Percentiles rank a stretch among this genome's conserved stretches.
phyloP scores from a whole-genome alignment of 169 alveolate species.

The Eimeria maxima region DNA sequence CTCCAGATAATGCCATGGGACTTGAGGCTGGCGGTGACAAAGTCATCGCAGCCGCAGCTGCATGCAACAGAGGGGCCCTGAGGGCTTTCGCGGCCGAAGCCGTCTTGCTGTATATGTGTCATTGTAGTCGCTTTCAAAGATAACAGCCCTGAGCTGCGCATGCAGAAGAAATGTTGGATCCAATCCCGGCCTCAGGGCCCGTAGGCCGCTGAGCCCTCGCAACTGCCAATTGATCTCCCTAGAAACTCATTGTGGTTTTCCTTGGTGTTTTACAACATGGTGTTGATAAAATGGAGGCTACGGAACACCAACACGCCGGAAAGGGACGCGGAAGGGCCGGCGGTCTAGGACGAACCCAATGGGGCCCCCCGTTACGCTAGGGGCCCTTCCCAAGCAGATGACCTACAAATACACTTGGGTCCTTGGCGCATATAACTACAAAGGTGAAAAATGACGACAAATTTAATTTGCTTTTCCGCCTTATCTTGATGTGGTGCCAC shows the following conservation, averaged over 20 bases:
- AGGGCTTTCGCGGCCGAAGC: background rate
- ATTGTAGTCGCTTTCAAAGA: too few relatives aligned
- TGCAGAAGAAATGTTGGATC: background rate
- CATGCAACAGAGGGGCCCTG: constrained; percentile 18
- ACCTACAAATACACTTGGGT: too few relatives aligned
- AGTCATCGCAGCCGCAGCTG: background rate
- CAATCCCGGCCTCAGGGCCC: background rate
- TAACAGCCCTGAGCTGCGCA: background rate
- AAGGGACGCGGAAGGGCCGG: background rate
- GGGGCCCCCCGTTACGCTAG: background rate
- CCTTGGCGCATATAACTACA: too few relatives aligned
- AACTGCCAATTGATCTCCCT: background rate
- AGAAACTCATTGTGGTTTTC: background rate
- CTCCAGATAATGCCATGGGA: constrained; percentile 26
- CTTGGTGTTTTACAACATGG: too few relatives aligned
- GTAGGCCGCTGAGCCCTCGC: background rate
- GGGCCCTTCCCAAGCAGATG: background rate
- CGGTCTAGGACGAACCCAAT: too few relatives aligned
- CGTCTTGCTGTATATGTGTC: background rate
- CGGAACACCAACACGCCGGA: background rate
- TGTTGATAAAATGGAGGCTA: background rate
- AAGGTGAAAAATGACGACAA: too few relatives aligned
- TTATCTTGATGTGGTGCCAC: too few relatives aligned
- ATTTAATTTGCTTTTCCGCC: too few relatives aligned
- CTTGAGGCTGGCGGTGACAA: background rate